A percentile compares a stretch with the other conserved stretches of the same genome.
phyloP scores from a whole-genome alignment of 2,329 filamentous ascomycete genomes.

The Aspergillus fructus region DNA sequence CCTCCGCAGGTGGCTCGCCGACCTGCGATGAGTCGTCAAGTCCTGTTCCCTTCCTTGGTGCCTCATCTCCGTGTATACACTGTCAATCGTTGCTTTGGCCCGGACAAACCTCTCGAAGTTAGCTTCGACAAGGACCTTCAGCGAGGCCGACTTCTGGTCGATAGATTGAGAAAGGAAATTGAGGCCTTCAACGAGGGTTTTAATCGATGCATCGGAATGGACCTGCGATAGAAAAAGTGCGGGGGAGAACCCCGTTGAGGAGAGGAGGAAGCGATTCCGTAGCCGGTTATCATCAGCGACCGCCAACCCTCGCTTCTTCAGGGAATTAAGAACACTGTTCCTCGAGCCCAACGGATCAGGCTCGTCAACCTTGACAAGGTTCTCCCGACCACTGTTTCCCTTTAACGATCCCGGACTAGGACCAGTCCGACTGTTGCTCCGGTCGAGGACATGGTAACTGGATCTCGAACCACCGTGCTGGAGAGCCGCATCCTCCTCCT shows the following conservation, averaged over 20 bases:
- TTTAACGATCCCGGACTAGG: constrained; percentile 67
- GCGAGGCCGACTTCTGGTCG: constrained; percentile 93
- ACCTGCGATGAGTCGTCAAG: constrained; percentile 59
- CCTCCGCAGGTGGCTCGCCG: constrained; percentile 60
- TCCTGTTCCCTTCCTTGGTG: constrained; percentile 62
- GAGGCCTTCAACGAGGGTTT: constrained; percentile 75
- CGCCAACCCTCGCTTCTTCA: constrained; percentile 73
- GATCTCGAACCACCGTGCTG: constrained; percentile 57
- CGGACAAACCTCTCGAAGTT: constrained; percentile 98
- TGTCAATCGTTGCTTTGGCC: constrained; percentile 96
- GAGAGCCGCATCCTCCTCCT: constrained; percentile 57
- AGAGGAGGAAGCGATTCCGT: constrained; percentile 89
- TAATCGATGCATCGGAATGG: constrained; percentile 81
- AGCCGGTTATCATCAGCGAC: constrained; percentile 80
- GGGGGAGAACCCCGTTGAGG: constrained; percentile 92
- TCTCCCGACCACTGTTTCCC: constrained; percentile 68
- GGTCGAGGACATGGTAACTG: constrained; percentile 80
- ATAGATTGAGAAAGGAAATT: constrained; percentile 87
- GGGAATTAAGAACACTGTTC: constrained; percentile 78
- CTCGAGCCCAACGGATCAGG: constrained; percentile 85
- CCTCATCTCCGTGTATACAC: constrained; percentile 96
- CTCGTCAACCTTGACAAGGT: constrained; percentile 85
- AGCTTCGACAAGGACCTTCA: constrained; percentile 94
- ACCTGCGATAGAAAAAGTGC: constrained; percentile 88
- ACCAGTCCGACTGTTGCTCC: constrained; percentile 68